phyloP scores from a whole-genome alignment of 768 basidiomycete species.

The Lentinula boryana region DNA sequence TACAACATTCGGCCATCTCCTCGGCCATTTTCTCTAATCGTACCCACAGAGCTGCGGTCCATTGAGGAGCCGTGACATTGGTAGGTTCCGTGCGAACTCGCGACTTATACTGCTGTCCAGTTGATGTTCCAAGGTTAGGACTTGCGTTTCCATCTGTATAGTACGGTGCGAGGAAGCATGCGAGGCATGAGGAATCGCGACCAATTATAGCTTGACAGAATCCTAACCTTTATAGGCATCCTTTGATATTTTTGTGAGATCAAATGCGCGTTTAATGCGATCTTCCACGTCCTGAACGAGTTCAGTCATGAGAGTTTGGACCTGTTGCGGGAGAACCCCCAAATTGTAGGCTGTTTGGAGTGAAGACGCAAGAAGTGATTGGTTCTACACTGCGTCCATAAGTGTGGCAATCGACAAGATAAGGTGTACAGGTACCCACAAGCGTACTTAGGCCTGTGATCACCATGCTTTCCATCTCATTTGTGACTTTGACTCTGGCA shows the following conservation, averaged over 20 bases:
- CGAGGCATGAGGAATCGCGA: neutral
- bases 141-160: slow-evolving; percentile 1
- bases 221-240: slow-evolving; percentile 76
- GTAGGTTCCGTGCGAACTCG: slow-evolving; percentile 90
- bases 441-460: slow-evolving; percentile 69
- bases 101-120: slow-evolving; percentile 57
- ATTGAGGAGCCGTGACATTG: slow-evolving; percentile 80
- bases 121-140: neutral
- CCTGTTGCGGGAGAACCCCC: slow-evolving; percentile 74
- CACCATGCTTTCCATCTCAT: slow-evolving; percentile 91
- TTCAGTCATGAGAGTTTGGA: slow-evolving; percentile 72
- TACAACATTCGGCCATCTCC: slow-evolving; percentile 86
- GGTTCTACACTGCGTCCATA: slow-evolving; percentile 52
- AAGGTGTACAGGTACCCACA: slow-evolving; percentile 37
- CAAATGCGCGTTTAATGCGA: slow-evolving; percentile 79
- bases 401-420: slow-evolving; percentile 1
- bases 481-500: slow-evolving; percentile 62
- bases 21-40: slow-evolving; percentile 79
- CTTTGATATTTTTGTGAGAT: slow-evolving; percentile 79
- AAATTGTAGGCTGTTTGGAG: slow-evolving; percentile 96
- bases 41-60: slow-evolving; percentile 74
- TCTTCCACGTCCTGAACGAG: slow-evolving; percentile 79
- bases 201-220: neutral
- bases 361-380: slow-evolving; percentile 85
- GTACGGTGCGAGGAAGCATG: neutral